Evolutionary conservation across 345 rosid genomes (phyloP).

Genomic region (Excoecaria agallocha): DNA sequence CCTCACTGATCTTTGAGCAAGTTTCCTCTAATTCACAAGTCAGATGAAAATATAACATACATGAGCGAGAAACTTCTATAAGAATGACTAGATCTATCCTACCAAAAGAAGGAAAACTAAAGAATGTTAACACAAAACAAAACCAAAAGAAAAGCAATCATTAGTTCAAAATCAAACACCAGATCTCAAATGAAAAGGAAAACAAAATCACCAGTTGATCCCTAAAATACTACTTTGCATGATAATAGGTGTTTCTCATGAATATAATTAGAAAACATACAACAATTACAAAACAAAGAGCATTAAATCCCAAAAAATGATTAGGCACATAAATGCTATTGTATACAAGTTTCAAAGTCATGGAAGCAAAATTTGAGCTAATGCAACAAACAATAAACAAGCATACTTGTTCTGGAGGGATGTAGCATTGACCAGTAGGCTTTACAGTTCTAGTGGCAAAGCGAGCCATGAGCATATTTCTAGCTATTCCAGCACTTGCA

Average conservation of each 20-base stretch:
- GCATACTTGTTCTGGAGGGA: too few species aligned
- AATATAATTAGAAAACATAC: neutral
- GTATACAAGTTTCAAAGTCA: too few species aligned
- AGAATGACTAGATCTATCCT: neutral
- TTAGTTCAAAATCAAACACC: conserved; percentile 19
- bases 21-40: conserved; percentile 40
- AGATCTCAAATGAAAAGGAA: conserved; percentile 18
- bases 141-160: neutral
- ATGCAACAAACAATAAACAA: too few species aligned
- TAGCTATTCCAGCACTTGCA: too few species aligned
- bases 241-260: neutral
- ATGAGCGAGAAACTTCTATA: neutral
- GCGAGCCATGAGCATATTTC: too few species aligned
- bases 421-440: too few species aligned
- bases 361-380: too few species aligned
- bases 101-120: neutral
- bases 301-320: conserved; percentile 4
- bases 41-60: neutral
- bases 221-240: too few species aligned
- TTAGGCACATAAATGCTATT: neutral
- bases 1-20: conserved; percentile 54
- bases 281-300: neutral
- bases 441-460: too few species aligned
- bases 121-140: neutral
- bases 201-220: neutral